phyloP scores from a whole-genome alignment of 352 stramenopile species.

The Pythium sukuiense region DNA sequence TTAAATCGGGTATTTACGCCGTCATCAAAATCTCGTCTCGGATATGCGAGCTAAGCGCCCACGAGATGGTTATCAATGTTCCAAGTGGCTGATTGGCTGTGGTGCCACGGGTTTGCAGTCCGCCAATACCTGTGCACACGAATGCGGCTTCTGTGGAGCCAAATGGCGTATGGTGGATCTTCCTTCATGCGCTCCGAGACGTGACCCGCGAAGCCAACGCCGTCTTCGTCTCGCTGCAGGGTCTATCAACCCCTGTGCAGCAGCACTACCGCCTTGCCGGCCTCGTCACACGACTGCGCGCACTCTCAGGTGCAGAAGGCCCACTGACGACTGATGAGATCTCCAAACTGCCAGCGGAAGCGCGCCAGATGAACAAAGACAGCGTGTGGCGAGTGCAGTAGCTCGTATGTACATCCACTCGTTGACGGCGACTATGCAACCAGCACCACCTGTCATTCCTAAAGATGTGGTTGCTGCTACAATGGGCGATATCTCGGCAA shows the following conservation, averaged over 20 bases:
- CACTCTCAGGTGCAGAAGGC: background rate
- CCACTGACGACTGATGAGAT: background rate
- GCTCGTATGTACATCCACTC: too few relatives aligned
- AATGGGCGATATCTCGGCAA: too few relatives aligned
- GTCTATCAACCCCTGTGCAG: background rate
- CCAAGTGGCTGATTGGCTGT: background rate
- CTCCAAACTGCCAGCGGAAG: background rate
- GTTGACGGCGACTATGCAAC: too few relatives aligned
- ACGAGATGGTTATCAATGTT: background rate
- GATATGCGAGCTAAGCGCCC: background rate
- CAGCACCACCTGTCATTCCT: too few relatives aligned
- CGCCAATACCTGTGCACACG: too few relatives aligned
- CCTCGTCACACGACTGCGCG: background rate
- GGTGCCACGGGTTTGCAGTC: background rate
- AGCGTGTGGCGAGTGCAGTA: background rate
- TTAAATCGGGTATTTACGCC: background rate
- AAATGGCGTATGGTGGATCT: background rate
- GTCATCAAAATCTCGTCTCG: background rate
- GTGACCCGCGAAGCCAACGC: background rate
- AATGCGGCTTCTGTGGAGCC: background rate
- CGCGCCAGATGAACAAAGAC: background rate
- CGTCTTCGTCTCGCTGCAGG: constrained; percentile 1
- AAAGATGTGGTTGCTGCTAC: too few relatives aligned
- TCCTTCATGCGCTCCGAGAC: background rate
- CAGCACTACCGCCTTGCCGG: background rate